Conservation (phyloP, 164 flowering plant species). For the Umbellularia californica region DNA sequence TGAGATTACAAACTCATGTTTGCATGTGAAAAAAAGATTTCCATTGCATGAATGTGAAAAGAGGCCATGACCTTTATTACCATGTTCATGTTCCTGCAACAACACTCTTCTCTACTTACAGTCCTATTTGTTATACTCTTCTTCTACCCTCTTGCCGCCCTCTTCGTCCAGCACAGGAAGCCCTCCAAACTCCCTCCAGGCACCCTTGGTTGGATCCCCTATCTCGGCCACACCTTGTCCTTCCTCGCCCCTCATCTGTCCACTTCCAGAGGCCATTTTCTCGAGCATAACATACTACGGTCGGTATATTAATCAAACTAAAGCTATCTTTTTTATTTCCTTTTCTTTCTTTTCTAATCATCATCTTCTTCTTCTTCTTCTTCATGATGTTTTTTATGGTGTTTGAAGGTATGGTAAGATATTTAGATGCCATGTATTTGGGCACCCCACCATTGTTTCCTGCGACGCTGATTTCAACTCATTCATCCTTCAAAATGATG, state of each 20-base stretch:
- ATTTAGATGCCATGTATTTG: slow-evolving; percentile 10
- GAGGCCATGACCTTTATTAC: too few relatives aligned
- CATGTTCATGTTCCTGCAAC: not conserved
- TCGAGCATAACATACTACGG: slow-evolving; percentile 5
- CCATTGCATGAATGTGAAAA: too few relatives aligned
- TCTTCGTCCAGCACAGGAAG: not conserved
- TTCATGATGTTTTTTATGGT: not conserved
- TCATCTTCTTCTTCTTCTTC: not conserved
- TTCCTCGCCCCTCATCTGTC: slow-evolving; percentile 11
- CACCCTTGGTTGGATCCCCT: slow-evolving; percentile 9
- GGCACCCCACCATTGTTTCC: slow-evolving; percentile 13
- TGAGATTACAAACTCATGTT: too few relatives aligned
- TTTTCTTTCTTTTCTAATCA: not conserved
- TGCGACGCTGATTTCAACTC: slow-evolving; percentile 12
- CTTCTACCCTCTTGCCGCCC: not conserved
- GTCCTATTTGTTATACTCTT: not conserved
- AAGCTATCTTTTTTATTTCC: not conserved
- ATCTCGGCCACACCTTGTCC: slow-evolving; percentile 7
- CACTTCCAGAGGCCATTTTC: slow-evolving; percentile 7
- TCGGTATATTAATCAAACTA: not conserved
- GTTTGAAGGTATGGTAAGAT: slow-evolving; percentile 13
- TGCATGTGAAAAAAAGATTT: too few relatives aligned
- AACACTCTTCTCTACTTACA: not conserved
- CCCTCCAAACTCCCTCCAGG: slow-evolving; percentile 13
- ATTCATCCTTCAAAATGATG: slow-evolving; percentile 16